Base-by-base conservation (phyloP, 2,329 filamentous ascomycete species). In the Cladophialophora carrionii region DNA sequence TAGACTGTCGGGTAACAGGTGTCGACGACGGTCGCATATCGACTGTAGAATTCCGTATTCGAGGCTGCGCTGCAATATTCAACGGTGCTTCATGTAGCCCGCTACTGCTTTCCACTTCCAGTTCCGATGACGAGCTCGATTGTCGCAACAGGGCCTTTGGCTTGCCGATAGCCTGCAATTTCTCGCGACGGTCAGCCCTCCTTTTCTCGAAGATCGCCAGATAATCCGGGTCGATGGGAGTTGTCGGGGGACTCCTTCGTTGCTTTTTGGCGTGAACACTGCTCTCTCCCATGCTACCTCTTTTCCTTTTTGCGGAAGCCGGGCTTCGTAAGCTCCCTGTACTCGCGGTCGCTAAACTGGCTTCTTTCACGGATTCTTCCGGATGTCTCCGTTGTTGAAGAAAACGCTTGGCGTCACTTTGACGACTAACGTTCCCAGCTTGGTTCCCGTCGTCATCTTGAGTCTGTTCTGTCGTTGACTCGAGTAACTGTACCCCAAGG, bases 1-100 rank as follows among this genome's bases (percentile, higher is more conserved):
- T 55, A 43, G 65, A 64, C n/a, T 43, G 46, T n/a, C 55, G 62
- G 51, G 61, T 62, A 22, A 58, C 34, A 9, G 65, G 62, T 2
- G 65, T 67, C 9, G 61, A 64, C 14, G 57, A 29, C 24, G 22
- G 57, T 49, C 22, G 41, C 7, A 57, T 54, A n/a, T 22, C 31
- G 24, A 7, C 55, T 24, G 46, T 46, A 29, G 53, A 60, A 7
- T 9, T 10, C 41, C 8, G 62, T 31, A 22, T 34, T n/a, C 12
- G 41, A n/a, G 29, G 8, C 14, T 32, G 32, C 9, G n/a, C 20
- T 8, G 29, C 24, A 8, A 34, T 48, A 7, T 20, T 20, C 24
- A 49, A 49, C 3, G 26, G 9, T 14, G 34, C 9, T 14, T 34
- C 34, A 20, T 22, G 5, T 8, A 31, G 41, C 2, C 51, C 20